A percentile compares a stretch with the other conserved stretches of the same genome.
These are phyloP conservation scores for Dichomitus squalens DNA, from an alignment of 1,284 basidiomycete genomes.

Conservation along the genomic window DNA sequence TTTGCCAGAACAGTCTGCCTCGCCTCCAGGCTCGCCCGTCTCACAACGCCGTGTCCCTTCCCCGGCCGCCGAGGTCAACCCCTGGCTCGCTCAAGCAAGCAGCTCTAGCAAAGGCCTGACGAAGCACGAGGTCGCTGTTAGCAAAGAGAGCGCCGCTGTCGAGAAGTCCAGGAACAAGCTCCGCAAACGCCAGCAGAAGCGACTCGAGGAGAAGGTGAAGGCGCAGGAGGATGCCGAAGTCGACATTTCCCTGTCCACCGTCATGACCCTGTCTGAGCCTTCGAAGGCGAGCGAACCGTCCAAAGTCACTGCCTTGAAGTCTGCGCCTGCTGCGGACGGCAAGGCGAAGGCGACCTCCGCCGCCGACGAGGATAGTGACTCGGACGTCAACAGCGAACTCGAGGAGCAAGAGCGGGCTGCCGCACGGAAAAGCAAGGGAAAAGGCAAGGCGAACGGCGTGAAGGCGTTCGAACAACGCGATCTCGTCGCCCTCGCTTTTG, in stretches of 20 bases:
- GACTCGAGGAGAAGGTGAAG: constrained; percentile 54
- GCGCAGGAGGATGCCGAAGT: constrained; percentile 74
- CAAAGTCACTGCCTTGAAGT: constrained; percentile 1
- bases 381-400: constrained; percentile 64
- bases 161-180: constrained; percentile 74
- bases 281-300: constrained; percentile 23
- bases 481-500: constrained; percentile 93
- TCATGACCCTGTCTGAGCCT: constrained; percentile 43
- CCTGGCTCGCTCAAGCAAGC: constrained; percentile 63
- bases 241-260: constrained; percentile 68
- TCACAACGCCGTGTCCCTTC: constrained; percentile 15
- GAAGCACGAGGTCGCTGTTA: constrained; percentile 70
- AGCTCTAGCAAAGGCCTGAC: constrained; percentile 48
- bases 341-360: constrained; percentile 7
- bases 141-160: constrained; percentile 58
- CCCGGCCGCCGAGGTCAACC: constrained; percentile 49
- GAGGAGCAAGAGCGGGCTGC: constrained; percentile 63
- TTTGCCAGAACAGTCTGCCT: constrained; percentile 26
- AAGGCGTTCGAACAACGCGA: constrained; percentile 84
- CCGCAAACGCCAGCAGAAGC: constrained; percentile 60
- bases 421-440: constrained; percentile 45
- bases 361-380: constrained; percentile 45
- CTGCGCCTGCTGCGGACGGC: constrained; percentile 10
- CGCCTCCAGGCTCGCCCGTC: constrained; percentile 18
- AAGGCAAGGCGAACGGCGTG: constrained; percentile 42